Evolutionary conservation across 2,329 filamentous ascomycete species (phyloP), one percentile per base, ranked within the genome.

Genomic region (Whalleya microplaca): DNA sequence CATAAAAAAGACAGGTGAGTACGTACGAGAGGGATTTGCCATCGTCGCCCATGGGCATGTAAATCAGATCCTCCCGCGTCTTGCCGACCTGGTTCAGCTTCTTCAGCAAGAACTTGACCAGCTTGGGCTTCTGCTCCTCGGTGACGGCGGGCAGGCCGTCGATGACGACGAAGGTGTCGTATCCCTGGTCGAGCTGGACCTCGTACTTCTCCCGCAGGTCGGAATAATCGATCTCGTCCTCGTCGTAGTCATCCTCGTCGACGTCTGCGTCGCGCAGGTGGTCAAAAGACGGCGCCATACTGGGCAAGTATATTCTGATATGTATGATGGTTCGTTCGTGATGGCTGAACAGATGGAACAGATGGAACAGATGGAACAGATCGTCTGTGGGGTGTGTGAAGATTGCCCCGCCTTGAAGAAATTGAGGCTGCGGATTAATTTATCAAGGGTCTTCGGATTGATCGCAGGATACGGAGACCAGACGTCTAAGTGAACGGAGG

Each of bases 101-200:
- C 80, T 93, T 92, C 75, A 96, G 80, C 78, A 99, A 81, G 77
- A 98, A 98, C 78, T 98, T 98, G 76, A 96, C 82, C 60, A 99
- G 86, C 82, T 96, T 98, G 58, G 90, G 86, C 80, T 92, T 94
- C 81, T 90, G 93, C 48, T 95, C 94, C 75, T 93, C 91, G 56
- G 82, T 91, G 64, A 99, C 94, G 63, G 89, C 80, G 64, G 95
- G 95, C 43, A 99, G 86, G 65, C 95, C 95, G 76, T 99, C 95
- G 73, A 98, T 85, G 61, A 98, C 93, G 64, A 99, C 90, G 72
- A 99, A 99, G 63, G 92, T 90, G 74, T 99, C 95, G 69, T 97
- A 89, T 56, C 95, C 95, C 76, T 96, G 91, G 75, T 99, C 95
- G 64, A 98, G 83, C 73, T 94, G 91, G 62, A 98, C 93, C 78